These are phyloP conservation scores for Tagetes erecta DNA, from an alignment of 129 eudicot genomes.

Conservation along the genomic window DNA sequence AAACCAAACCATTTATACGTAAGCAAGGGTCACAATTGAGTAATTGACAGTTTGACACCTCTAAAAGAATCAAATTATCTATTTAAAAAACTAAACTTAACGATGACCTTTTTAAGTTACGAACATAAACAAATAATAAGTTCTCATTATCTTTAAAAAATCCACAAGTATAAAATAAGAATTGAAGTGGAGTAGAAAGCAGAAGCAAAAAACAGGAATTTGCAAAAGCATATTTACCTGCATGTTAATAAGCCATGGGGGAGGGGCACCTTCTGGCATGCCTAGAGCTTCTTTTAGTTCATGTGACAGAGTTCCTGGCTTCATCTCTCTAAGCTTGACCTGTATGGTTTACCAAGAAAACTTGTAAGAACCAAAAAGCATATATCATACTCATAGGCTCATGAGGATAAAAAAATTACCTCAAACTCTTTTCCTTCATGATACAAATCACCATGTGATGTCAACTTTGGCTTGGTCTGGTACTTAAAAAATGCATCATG, in stretches of 20 bases:
- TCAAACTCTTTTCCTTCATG: constrained; percentile 98
- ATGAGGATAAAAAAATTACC: constrained; percentile 45
- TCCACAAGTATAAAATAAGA: background rate
- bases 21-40: background rate
- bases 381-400: background rate
- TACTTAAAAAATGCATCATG: constrained; percentile 97
- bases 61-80: background rate
- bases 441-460: constrained; percentile 87
- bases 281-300: constrained; percentile 98
- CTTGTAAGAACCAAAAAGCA: background rate
- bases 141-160: background rate
- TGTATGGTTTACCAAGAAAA: constrained; percentile 23
- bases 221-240: constrained; percentile 50
- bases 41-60: background rate
- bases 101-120: background rate
- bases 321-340: constrained; percentile 96
- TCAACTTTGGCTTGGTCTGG: constrained; percentile 93
- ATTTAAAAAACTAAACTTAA: background rate
- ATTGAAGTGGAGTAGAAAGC: background rate
- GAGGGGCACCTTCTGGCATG: constrained; percentile 99
- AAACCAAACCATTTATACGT: background rate
- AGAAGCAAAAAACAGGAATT: background rate
- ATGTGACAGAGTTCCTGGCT: constrained; percentile 84
- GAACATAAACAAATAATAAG: background rate
- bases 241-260: constrained; percentile 99